Evolutionary conservation across 805 yeast genomes (phyloP), one percentile per base, ranked within the genome.

Genomic region (Yamadazyma tumulicola): DNA sequence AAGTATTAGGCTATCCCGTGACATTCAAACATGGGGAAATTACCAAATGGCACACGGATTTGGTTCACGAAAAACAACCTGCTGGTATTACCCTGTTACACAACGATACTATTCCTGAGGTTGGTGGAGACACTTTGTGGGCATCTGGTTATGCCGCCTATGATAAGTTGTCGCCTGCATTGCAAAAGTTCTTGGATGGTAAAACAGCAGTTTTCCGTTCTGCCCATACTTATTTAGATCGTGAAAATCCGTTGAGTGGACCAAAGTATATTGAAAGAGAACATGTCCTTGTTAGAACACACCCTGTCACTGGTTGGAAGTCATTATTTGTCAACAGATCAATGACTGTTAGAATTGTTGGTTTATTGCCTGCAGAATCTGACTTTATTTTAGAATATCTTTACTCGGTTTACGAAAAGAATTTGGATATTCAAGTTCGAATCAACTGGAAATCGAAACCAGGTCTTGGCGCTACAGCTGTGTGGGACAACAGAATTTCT

Each of bases 291-390:
- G 69, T 79, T 23, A 69, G 83, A 58, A 75, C 81, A 24, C 79
- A 79, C 46, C 84, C 85, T 7, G 79, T 71, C 9, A 77, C 83
- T 19, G 81, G 81, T 28, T 67, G 77, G 74, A 79, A 78, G 54
- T 59, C 78, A 1, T 56, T 78, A 43, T 77, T 61, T 41, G 74
- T 76, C 27, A 75, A 76, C 55, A 64, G 77, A 31, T 57, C 64
- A 14, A 65, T 67, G 67, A 75, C 79, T 10, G 59, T 50, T 29
- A 61, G 74, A 39, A 76, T 77, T 38, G 67, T 69, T 7, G 82
- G 79, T 0, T 60, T 77, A 34, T 67, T 70, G 34, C 67, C 69
- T 16, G 72, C 58, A 32, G 82, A 77, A 54, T 63, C 73, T 6
- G 68, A 67, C 25, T 49, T 69, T 6, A 65, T 77, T 37, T 60